Evolutionary conservation across 139 green algal genomes (phyloP).

Genomic region (Microglena sp.): DNA sequence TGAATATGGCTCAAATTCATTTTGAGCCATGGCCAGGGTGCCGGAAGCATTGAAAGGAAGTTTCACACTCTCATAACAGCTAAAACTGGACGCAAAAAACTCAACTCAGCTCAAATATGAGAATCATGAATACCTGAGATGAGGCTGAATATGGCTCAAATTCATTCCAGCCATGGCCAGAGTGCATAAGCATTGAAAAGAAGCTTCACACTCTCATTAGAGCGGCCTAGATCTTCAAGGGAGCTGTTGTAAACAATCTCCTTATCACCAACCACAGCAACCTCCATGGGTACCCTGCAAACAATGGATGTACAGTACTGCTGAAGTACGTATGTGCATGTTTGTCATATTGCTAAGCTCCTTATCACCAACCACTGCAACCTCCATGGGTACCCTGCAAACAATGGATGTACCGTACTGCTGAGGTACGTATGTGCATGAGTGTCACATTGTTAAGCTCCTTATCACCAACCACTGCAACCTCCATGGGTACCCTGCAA

Average conservation of each 20-base stretch:
- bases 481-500: conserved; percentile 88
- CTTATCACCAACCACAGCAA: conserved; percentile 80
- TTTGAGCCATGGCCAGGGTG: conserved; percentile 84
- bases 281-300: conserved; percentile 83
- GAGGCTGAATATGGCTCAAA: conserved; percentile 90
- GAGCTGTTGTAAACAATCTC: conserved; percentile 88
- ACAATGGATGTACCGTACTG: no score
- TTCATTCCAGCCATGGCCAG: conserved; percentile 86
- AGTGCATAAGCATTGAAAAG: conserved; percentile 98
- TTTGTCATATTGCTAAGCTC: conserved; percentile 88
- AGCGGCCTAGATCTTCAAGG: conserved; percentile 85
- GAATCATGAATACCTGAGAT: no score
- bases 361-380: conserved; percentile 80
- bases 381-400: conserved; percentile 88
- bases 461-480: conserved; percentile 80
- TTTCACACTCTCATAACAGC: no score
- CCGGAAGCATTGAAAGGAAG: conserved; percentile 98
- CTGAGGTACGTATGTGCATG: no score
- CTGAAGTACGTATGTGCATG: no score
- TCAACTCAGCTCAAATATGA: no score
- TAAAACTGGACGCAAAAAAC: no score
- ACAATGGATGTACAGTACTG: no score
- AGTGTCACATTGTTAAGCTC: conserved; percentile 88
- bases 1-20: conserved; percentile 92
- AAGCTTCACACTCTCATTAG: conserved; percentile 83